These are phyloP conservation scores for Arachis monticola DNA, from an alignment of 331 rosid species.

Conservation along the genomic window DNA sequence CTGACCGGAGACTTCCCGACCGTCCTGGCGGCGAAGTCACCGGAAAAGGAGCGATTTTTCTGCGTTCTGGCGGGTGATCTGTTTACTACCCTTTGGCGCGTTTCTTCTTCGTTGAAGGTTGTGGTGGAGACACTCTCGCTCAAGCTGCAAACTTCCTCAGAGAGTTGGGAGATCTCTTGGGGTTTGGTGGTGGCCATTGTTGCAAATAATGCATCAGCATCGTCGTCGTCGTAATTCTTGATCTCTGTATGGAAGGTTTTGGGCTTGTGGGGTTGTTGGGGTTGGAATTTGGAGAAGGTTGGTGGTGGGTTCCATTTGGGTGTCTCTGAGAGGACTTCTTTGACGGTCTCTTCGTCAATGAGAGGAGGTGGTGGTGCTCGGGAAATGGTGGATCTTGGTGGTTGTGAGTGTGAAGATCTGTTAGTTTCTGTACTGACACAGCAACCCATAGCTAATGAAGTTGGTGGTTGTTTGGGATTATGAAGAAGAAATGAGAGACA, in stretches of 20 bases:
- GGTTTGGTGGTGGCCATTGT: conserved; percentile 35
- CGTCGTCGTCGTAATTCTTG: conserved; percentile 32
- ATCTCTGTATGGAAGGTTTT: conserved; percentile 21
- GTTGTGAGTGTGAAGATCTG: conserved; percentile 35
- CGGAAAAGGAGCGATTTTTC: conserved; percentile 47
- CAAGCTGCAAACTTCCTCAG: conserved; percentile 83
- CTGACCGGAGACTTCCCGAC: conserved; percentile 63
- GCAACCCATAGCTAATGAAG: conserved; percentile 54
- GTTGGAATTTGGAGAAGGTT: conserved; percentile 23
- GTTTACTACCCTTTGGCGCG: conserved; percentile 45
- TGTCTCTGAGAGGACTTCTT: conserved; percentile 82
- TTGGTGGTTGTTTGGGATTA: no score
- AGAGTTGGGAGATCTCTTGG: conserved; percentile 66
- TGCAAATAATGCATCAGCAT: not conserved
- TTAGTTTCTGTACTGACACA: conserved; percentile 40
- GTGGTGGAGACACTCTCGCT: conserved; percentile 69
- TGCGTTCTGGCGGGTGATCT: conserved; percentile 61
- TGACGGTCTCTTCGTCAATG: conserved; percentile 79
- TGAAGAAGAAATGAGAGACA: not conserved
- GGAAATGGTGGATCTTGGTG: conserved; percentile 42
- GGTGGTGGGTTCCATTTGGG: conserved; percentile 50
- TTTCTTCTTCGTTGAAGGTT: conserved; percentile 61
- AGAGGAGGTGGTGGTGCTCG: conserved; percentile 64
- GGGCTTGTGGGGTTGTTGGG: conserved; percentile 32
- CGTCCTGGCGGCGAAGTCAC: conserved; percentile 43